A percentile compares a stretch with the other conserved stretches of the same genome.
phyloP scores from a whole-genome alignment of 2,329 filamentous ascomycete species.

The Cordyceps fumosorosea region DNA sequence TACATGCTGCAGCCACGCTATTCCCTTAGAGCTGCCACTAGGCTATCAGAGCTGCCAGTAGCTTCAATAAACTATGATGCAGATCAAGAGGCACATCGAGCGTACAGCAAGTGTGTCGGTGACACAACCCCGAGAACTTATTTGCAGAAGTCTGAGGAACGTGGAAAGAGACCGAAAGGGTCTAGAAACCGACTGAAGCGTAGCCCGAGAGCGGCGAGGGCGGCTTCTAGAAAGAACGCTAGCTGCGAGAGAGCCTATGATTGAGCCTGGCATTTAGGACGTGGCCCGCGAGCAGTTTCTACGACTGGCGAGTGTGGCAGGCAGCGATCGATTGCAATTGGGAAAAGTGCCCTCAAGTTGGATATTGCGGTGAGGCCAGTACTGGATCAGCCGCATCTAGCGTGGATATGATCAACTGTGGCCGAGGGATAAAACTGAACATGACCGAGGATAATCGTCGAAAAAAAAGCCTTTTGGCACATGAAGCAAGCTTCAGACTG shows the following conservation, averaged over 20 bases:
- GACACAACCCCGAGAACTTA: neutral
- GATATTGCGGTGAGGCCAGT: neutral
- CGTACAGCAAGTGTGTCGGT: neutral
- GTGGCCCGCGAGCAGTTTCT: neutral
- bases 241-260: neutral
- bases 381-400: neutral
- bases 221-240: neutral
- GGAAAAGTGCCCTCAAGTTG: neutral
- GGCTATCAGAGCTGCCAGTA: neutral
- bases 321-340: neutral
- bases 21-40: neutral
- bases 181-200: neutral
- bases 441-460: neutral
- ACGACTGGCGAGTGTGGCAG: neutral
- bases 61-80: neutral
- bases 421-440: neutral
- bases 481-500: neutral
- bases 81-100: neutral
- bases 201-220: neutral
- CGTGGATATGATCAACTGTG: neutral
- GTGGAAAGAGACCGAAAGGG: neutral
- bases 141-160: too few relatives aligned
- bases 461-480: neutral
- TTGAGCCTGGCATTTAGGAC: neutral
- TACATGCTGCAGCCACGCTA: slow-evolving; percentile 2